phyloP scores from a whole-genome alignment of 768 basidiomycete genomes.

The Kwoniella newhampshirensis region DNA sequence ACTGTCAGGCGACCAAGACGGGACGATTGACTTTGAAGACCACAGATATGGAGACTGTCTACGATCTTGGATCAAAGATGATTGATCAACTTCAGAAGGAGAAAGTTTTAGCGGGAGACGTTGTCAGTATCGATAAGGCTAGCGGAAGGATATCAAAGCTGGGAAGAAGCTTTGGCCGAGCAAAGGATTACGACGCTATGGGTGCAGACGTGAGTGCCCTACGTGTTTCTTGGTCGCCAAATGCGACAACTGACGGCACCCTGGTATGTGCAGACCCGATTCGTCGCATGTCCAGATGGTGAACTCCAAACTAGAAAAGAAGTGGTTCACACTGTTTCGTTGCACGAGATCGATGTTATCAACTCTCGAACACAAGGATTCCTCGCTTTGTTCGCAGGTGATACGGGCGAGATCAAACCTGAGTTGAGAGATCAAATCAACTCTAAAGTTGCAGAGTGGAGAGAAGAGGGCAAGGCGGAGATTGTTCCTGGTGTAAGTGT shows the following conservation, averaged over 20 bases:
- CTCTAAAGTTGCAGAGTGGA: conserved; percentile 93
- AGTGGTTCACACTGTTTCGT: conserved; percentile 92
- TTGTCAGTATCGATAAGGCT: conserved; percentile 95
- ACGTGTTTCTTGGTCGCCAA: no score
- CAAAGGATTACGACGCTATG: conserved; percentile 98
- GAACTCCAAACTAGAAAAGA: conserved; percentile 98
- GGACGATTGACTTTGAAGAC: conserved; percentile 97
- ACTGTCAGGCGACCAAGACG: conserved; percentile 83
- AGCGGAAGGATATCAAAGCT: conserved; percentile 95
- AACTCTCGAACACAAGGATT: conserved; percentile 98
- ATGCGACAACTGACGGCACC: not conserved
- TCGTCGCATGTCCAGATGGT: conserved; percentile 96
- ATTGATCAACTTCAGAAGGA: conserved; percentile 96
- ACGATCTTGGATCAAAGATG: conserved; percentile 98
- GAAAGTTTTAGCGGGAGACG: conserved; percentile 88
- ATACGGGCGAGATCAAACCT: conserved; percentile 98
- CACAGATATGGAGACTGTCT: conserved; percentile 99
- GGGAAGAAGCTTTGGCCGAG: conserved; percentile 92
- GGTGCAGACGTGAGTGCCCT: conserved; percentile 88
- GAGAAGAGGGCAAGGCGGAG: conserved; percentile 97
- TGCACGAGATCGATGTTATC: conserved; percentile 99
- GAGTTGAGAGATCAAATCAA: conserved; percentile 96
- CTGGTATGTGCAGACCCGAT: conserved; percentile 70
- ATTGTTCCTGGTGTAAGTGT: conserved; percentile 86
- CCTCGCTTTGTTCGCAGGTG: conserved; percentile 73